A percentile compares a stretch with the other conserved stretches of the same genome.
phyloP scores from a whole-genome alignment of 148 eudicot species.

The Camellia sinensis region DNA sequence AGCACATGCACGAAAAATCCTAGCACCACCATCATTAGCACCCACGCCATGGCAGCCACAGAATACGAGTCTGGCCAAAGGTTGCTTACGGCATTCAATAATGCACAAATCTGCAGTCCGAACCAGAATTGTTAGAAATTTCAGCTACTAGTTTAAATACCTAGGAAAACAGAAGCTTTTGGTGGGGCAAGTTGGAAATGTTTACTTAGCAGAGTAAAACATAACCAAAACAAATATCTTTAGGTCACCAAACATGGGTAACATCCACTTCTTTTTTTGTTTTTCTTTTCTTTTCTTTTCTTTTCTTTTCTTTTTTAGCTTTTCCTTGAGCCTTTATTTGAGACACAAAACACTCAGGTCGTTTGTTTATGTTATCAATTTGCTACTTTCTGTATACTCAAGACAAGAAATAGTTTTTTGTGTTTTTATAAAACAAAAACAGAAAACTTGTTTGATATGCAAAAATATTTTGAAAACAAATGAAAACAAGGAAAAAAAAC shows the following conservation, averaged over 20 bases:
- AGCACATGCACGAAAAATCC: constrained; percentile 69
- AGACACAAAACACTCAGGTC: not conserved
- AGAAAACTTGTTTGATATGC: no score
- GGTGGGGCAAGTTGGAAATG: not conserved
- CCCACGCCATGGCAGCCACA: constrained; percentile 58
- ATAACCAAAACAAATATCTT: not conserved
- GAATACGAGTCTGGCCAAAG: constrained; percentile 65
- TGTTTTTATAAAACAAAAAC: no score
- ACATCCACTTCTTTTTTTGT: not conserved
- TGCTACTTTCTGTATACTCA: no score
- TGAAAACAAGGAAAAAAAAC: no score
- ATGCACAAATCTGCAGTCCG: constrained; percentile 59
- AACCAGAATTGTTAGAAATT: not conserved
- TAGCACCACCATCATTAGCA: constrained; percentile 57
- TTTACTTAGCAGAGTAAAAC: not conserved
- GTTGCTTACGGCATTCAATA: constrained; percentile 50
- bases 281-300: not conserved
- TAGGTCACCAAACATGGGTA: not conserved
- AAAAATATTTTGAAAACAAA: no score
- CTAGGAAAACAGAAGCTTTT: not conserved
- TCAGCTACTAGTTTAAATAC: not conserved
- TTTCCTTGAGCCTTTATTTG: not conserved
- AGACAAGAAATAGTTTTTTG: no score
- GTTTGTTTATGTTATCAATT: no score
- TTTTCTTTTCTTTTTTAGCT: not conserved